Evolutionary conservation across 2,329 filamentous ascomycete genomes (phyloP).

Genomic region (Sarocladiaceae sp.): DNA sequence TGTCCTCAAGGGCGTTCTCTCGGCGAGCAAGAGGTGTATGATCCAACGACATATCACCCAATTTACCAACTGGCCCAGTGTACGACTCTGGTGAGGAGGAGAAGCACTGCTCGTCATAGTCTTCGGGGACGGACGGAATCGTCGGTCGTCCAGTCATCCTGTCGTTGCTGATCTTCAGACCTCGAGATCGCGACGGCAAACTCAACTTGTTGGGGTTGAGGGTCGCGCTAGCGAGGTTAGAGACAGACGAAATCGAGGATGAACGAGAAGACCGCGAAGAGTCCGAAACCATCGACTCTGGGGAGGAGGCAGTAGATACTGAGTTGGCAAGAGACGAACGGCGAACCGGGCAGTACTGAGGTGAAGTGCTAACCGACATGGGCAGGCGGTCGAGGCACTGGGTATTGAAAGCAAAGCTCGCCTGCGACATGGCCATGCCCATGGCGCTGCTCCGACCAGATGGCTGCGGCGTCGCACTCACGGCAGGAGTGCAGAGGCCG

Average conservation of each 20-base stretch:
- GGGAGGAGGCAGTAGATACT: slow-evolving; percentile 56
- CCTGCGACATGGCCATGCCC: slow-evolving; percentile 54
- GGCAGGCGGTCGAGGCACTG: slow-evolving; percentile 51
- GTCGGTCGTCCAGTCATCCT: slow-evolving; percentile 45
- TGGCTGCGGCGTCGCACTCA: slow-evolving; percentile 45
- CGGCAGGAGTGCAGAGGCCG: slow-evolving; percentile 55
- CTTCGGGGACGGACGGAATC: slow-evolving; percentile 53
- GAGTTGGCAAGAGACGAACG: slow-evolving; percentile 59
- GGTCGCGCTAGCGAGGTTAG: slow-evolving; percentile 54
- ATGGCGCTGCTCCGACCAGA: slow-evolving; percentile 49
- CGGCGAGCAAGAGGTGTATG: slow-evolving; percentile 36
- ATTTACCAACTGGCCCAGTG: slow-evolving; percentile 44
- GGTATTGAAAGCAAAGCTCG: slow-evolving; percentile 35
- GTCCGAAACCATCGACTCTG: slow-evolving; percentile 63
- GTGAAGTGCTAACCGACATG: slow-evolving; percentile 41
- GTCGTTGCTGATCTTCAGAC: slow-evolving; percentile 51
- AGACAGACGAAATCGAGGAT: slow-evolving; percentile 58
- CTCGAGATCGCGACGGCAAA: slow-evolving; percentile 58
- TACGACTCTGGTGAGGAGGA: slow-evolving; percentile 53
- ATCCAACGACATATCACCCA: slow-evolving; percentile 42
- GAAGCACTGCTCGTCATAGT: slow-evolving; percentile 43
- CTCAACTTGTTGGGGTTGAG: slow-evolving; percentile 44
- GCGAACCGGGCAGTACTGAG: slow-evolving; percentile 43
- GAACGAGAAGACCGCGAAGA: slow-evolving; percentile 55
- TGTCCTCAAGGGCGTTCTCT: slow-evolving; percentile 39